These are phyloP conservation scores for Saccharum spontaneum DNA, from an alignment of 176 grass and related monocot genomes.

Conservation along the genomic window DNA sequence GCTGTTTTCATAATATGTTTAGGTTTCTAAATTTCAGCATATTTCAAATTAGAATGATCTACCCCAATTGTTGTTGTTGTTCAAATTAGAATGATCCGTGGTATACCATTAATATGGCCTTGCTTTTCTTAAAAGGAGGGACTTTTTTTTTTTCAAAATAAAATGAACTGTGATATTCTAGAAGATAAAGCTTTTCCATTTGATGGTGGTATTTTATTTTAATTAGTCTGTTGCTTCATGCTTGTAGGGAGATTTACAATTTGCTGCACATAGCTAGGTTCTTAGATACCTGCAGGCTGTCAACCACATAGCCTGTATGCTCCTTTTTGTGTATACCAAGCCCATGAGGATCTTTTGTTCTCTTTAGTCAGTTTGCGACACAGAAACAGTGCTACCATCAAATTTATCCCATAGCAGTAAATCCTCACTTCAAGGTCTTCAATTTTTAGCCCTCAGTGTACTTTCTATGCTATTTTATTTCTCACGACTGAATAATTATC, in stretches of 20 bases:
- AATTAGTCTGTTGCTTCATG: background rate
- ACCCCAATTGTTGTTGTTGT: no score
- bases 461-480: background rate
- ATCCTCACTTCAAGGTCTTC: background rate
- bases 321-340: background rate
- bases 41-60: background rate
- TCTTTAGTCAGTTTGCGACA: background rate
- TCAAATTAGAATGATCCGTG: background rate
- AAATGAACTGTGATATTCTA: background rate
- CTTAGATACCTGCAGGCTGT: background rate
- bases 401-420: background rate
- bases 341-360: background rate
- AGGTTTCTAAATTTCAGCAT: background rate
- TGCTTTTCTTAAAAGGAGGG: background rate
- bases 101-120: background rate
- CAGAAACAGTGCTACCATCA: background rate
- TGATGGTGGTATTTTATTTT: slow-evolving; percentile 3
- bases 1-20: background rate
- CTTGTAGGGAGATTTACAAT: background rate
- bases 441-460: background rate
- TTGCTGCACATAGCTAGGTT: background rate
- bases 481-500: background rate
- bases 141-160: background rate
- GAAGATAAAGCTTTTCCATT: background rate
- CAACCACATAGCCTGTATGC: background rate